phyloP scores from a whole-genome alignment of 176 grass and related monocot species.

The Oryza coarctata region DNA sequence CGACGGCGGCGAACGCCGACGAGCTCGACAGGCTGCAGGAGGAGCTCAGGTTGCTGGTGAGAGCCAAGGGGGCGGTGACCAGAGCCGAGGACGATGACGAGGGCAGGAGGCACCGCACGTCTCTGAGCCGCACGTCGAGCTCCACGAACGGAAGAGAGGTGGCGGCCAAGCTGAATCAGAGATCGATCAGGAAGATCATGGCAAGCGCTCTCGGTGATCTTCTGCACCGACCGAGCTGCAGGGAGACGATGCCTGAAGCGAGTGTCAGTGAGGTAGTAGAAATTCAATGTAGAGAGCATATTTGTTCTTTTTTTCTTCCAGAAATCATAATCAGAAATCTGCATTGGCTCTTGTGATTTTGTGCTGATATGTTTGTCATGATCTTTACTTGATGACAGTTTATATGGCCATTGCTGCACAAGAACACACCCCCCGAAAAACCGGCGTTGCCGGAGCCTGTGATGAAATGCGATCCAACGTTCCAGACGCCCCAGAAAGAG shows the following conservation, averaged over 20 bases:
- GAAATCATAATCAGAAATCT: not conserved
- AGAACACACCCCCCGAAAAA: slow-evolving; percentile 19
- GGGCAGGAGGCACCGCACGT: slow-evolving; percentile 16
- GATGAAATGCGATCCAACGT: slow-evolving; percentile 14
- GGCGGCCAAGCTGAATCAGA: slow-evolving; percentile 33
- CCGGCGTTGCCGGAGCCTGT: not conserved
- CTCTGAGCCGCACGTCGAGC: slow-evolving; percentile 41
- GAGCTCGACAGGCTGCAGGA: slow-evolving; percentile 48
- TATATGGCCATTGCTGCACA: slow-evolving; percentile 40
- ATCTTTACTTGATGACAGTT: slow-evolving; percentile 34
- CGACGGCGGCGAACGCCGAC: slow-evolving; percentile 29
- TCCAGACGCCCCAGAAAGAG: slow-evolving; percentile 15
- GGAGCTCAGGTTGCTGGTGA: slow-evolving; percentile 34
- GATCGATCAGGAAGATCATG: slow-evolving; percentile 43
- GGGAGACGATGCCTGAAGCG: slow-evolving; percentile 35
- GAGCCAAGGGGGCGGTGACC: not conserved
- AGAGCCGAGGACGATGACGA: slow-evolving; percentile 22
- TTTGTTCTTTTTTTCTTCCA: not conserved
- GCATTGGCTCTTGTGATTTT: not conserved
- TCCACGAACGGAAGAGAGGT: slow-evolving; percentile 20
- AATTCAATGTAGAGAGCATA: not conserved
- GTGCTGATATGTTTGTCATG: not conserved
- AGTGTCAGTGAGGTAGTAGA: slow-evolving; percentile 23
- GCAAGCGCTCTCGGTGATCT: slow-evolving; percentile 44
- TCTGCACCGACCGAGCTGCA: slow-evolving; percentile 36